Evolutionary conservation across 805 yeast species (phyloP).

Genomic region (Monosporozyma aerobia): DNA sequence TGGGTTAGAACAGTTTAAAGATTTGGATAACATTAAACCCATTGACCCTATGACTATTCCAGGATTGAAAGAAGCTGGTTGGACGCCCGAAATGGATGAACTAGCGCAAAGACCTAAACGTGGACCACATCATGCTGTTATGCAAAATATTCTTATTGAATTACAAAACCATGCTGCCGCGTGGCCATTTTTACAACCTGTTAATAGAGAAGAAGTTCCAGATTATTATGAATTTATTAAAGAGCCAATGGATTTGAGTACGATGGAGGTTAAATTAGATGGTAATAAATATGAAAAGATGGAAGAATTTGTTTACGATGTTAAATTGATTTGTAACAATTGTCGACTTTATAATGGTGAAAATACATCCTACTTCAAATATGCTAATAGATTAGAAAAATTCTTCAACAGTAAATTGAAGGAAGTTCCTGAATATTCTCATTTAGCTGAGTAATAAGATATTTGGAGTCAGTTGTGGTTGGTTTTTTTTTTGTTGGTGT

Average conservation of each 20-base stretch:
- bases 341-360: conserved; percentile 92
- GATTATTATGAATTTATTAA: conserved; percentile 94
- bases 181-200: conserved; percentile 96
- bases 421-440: conserved; percentile 89
- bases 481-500: neutral
- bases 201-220: conserved; percentile 85
- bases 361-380: conserved; percentile 87
- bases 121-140: conserved; percentile 88
- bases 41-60: conserved; percentile 83
- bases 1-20: conserved; percentile 67
- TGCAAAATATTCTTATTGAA: conserved; percentile 82
- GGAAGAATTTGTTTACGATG: conserved; percentile 87
- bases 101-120: conserved; percentile 90
- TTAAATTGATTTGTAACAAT: conserved; percentile 76
- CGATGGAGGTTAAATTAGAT: conserved; percentile 90
- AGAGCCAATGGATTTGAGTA: conserved; percentile 95
- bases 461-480: conserved; percentile 3
- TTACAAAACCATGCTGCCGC: conserved; percentile 91
- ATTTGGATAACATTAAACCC: conserved; percentile 36
- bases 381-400: conserved; percentile 89
- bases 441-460: conserved; percentile 47
- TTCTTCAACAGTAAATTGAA: conserved; percentile 72
- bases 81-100: conserved; percentile 98
- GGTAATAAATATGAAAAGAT: conserved; percentile 84
- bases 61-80: conserved; percentile 86